phyloP scores from a whole-genome alignment of 1,284 basidiomycete genomes.

The Cerioporus squamosus region DNA sequence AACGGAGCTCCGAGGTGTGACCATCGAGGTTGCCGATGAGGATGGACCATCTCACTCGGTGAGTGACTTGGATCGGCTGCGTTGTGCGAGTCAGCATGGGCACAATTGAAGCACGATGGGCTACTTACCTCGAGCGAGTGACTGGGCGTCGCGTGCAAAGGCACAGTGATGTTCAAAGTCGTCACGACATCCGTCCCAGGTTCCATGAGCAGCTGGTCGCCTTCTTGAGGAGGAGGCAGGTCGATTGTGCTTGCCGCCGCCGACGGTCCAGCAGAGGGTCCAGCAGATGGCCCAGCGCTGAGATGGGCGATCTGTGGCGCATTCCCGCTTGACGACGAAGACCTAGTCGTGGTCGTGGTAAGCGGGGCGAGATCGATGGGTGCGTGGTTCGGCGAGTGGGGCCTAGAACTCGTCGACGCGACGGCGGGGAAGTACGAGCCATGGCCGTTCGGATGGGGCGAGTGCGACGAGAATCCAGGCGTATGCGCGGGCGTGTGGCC shows the following conservation, averaged over 20 bases:
- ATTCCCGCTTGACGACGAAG: constrained; percentile 29
- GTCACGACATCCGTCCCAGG: constrained; percentile 50
- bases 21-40: constrained; percentile 86
- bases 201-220: constrained; percentile 25
- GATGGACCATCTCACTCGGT: constrained; percentile 78
- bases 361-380: constrained; percentile 33
- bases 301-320: constrained; percentile 4
- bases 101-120: background rate
- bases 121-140: constrained; percentile 57
- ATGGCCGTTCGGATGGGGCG: constrained; percentile 7
- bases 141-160: constrained; percentile 59
- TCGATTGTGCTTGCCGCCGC: constrained; percentile 9
- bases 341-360: constrained; percentile 33
- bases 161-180: constrained; percentile 50
- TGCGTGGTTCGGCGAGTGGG: constrained; percentile 22
- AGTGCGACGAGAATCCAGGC: constrained; percentile 6
- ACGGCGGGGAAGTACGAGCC: constrained; percentile 23
- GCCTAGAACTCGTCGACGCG: constrained; percentile 18
- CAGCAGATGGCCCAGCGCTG: constrained; percentile 9
- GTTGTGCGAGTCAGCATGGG: background rate
- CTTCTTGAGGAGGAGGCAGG: constrained; percentile 7
- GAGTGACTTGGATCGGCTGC: constrained; percentile 69
- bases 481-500: constrained; percentile 18
- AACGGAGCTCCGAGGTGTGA: constrained; percentile 89
- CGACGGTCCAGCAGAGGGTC: constrained; percentile 9